A percentile compares a stretch with the other conserved stretches of the same genome.
These are phyloP conservation scores for Durotheca rogersii DNA, from an alignment of 495 filamentous ascomycete genomes.

Conservation along the genomic window DNA sequence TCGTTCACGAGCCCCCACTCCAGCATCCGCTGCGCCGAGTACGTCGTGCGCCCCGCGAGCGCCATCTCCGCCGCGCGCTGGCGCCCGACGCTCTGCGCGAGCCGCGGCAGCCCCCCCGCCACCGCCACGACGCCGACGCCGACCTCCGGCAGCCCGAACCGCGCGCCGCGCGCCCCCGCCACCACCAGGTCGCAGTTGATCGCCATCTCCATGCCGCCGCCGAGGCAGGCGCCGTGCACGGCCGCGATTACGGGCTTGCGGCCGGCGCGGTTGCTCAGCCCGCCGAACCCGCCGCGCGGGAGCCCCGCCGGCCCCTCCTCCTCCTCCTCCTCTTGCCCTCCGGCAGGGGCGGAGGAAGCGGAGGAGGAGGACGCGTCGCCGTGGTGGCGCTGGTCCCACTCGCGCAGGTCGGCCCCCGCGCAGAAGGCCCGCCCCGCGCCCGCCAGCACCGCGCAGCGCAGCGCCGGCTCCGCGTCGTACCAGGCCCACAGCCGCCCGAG, in stretches of 20 bases:
- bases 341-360: background rate
- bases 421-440: conserved; percentile 58
- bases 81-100: conserved; percentile 62
- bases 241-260: conserved; percentile 71
- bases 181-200: conserved; percentile 71
- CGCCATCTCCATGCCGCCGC: conserved; percentile 73
- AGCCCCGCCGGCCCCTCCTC: too few relatives aligned
- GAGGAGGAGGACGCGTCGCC: background rate
- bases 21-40: conserved; percentile 58
- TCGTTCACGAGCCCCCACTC: conserved; percentile 72
- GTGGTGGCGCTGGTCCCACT: conserved; percentile 33
- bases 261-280: conserved; percentile 53
- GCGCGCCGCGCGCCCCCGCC: conserved; percentile 55
- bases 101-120: conserved; percentile 66
- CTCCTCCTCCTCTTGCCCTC: too few relatives aligned
- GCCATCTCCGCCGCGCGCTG: conserved; percentile 73
- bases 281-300: conserved; percentile 49
- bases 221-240: conserved; percentile 72
- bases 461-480: conserved; percentile 57
- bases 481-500: conserved; percentile 56
- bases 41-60: conserved; percentile 56
- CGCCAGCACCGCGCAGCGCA: conserved; percentile 58
- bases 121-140: conserved; percentile 68
- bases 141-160: conserved; percentile 67
- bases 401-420: conserved; percentile 60